Conservation (phyloP, 306 rosid genomes). For the Calophaca sinica region DNA sequence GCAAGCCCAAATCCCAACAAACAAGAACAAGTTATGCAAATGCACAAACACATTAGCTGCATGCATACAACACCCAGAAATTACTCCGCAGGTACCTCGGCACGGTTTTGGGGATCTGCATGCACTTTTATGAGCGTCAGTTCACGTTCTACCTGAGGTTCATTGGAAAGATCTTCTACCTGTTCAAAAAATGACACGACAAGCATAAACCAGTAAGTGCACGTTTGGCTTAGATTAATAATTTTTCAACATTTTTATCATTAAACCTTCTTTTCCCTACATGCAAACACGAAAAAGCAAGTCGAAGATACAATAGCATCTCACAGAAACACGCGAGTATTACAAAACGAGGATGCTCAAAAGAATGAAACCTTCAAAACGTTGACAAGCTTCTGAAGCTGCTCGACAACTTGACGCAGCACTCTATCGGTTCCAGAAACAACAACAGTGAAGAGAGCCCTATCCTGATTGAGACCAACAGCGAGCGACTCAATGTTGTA, state of each 20-base stretch:
- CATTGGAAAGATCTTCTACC: conserved; percentile 81
- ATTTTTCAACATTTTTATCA: background rate
- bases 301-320: background rate
- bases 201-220: conserved; percentile 25
- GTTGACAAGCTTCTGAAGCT: conserved; percentile 81
- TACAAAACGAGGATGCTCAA: background rate
- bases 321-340: background rate
- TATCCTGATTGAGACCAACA: conserved; percentile 81
- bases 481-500: conserved; percentile 86
- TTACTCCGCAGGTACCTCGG: conserved; percentile 59
- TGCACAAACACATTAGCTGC: background rate
- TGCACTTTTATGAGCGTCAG: conserved; percentile 75
- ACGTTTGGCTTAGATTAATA: background rate
- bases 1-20: background rate
- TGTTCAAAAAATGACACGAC: conserved; percentile 30
- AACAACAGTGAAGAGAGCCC: conserved; percentile 79
- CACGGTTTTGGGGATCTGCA: conserved; percentile 56
- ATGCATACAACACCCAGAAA: conserved; percentile 16
- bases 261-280: background rate
- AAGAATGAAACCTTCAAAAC: conserved; percentile 62
- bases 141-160: conserved; percentile 87
- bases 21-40: background rate
- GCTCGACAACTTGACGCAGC: conserved; percentile 74
- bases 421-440: conserved; percentile 73
- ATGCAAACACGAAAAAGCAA: background rate